Base-by-base conservation (phyloP, 2,329 filamentous ascomycete species). In the Daldinia sp. region DNA sequence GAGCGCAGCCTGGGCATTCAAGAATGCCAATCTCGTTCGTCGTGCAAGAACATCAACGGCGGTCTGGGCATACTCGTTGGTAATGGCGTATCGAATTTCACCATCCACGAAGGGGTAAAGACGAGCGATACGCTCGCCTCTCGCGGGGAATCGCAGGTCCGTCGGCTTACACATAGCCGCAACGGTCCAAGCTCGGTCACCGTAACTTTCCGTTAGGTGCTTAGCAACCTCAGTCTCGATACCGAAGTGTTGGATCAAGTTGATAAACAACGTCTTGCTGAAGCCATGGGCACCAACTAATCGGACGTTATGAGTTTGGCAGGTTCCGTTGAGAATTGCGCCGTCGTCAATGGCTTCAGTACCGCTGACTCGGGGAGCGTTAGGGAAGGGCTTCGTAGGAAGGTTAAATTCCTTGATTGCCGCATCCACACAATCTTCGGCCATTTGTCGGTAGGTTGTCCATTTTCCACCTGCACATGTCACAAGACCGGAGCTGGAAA, bases 361-460 rank as follows among this genome's bases (percentile, higher is more conserved):
- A 58, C 90, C 90, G 70, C 85, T 89, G 69, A 94, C 85, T 58
- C 87, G 84, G 3, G 88, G 88, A 10, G 87, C 84, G 67, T 87
- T 80, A n/a, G 77, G 70, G 30, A 90, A 78, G 13, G 87, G 80
- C 48, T 80, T 80, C 2, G 89, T 79, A 54, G 83, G 76, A 32
- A 95, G 83, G 7, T 81, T 79, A 77, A 93, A 94, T 61, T 86
- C 82, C 53, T 84, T 81, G 75, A 95, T 85, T 8, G 92, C 91
- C 72, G 91, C 89, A 72, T 96, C 92, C 41, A 96, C 92, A 43
- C 90, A 91, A 75, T 96, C 92, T 78, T 96, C 92, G 19, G 92
- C 91, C 93, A 96, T 96, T 77, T 96, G 91, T 58, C 93, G 89
- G 79, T 96, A 96, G 1, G 93, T 96, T 2, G 93, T 96, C 93